phyloP scores from a whole-genome alignment of 202 grass and related monocot genomes.

The Carex sylvatica region DNA sequence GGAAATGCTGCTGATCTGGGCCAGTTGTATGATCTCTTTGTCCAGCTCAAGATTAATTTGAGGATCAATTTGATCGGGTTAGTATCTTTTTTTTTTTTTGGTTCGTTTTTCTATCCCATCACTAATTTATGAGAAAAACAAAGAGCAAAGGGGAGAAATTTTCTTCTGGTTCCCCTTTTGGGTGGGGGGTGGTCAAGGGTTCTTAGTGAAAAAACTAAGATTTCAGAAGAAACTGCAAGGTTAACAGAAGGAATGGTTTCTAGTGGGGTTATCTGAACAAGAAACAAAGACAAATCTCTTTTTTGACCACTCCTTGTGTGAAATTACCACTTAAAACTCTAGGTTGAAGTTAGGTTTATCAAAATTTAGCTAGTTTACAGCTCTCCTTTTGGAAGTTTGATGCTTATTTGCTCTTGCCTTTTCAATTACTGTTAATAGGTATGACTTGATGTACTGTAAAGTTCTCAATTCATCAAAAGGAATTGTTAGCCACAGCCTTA shows the following conservation, averaged over 20 bases:
- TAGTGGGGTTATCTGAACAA: neutral
- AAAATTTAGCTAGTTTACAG: neutral
- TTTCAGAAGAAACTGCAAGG: neutral
- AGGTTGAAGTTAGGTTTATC: neutral
- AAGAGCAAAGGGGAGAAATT: neutral
- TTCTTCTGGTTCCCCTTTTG: neutral
- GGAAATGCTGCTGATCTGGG: slow-evolving; percentile 98
- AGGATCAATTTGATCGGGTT: slow-evolving; percentile 97
- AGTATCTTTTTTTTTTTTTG: slow-evolving; percentile 41
- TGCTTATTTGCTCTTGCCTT: neutral
- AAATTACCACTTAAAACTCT: neutral
- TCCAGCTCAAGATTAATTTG: slow-evolving; percentile 99
- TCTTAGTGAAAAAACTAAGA: neutral
- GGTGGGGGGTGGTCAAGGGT: neutral
- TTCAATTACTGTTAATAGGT: neutral
- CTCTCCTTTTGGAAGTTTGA: neutral
- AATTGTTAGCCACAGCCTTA: neutral
- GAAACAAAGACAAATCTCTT: neutral
- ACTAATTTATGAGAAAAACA: neutral
- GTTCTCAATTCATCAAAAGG: neutral
- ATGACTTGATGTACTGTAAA: neutral
- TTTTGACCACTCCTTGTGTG: neutral
- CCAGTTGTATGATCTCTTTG: slow-evolving; percentile 96
- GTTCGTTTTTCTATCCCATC: slow-evolving; percentile 20
- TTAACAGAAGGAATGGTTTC: neutral